Evolutionary conservation across 331 rosid species (phyloP), one percentile per base, ranked within the genome.

Genomic region (Acacia pycnantha): DNA sequence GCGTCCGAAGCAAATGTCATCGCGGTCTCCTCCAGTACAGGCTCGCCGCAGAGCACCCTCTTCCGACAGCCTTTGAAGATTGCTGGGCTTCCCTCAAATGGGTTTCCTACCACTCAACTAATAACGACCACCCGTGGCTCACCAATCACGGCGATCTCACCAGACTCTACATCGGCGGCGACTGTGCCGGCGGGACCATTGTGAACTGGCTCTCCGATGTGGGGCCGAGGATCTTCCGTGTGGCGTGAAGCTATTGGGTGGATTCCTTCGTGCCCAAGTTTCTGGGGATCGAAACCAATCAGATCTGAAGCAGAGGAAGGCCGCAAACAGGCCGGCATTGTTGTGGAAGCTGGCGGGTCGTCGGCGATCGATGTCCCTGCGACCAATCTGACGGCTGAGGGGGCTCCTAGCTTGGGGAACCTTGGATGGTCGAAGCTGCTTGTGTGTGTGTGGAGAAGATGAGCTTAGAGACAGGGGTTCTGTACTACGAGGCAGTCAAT

Each of bases 61-160:
- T 92, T 13, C 93, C 92, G 0, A 83, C 82, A 11, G 94, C 90
- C 4, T 90, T 84, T 19, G 90, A 92, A 51, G 94, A 92, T 62
- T 72, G 90, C 50, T 90, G 91, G 92, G 74, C 59, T 37, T 85
- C 89, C 22, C 88, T 90, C 48, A 85, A 85, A 58, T 90, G 94
- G 93, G 81, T 86, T 10, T 51, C 89, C 1, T 82, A 89, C 1
- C 94, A 84, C 14, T 56, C 80, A 8, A 59, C 31, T 11, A 19
- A 22, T 4, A 56, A 9, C 27, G 6, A 0, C 7, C 93, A 90
- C 33, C 84, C 91, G 0, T 89, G 97, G 95, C 37, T 90, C 59
- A 40, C 77, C 40, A 13, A 75, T 5, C 83, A 83, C 3, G 95
- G 90, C 8, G 89, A 89, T 37, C 78, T 83, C 41, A 80, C 37